Evolutionary conservation across 2,329 filamentous ascomycete genomes (phyloP), one percentile per base, ranked within the genome.

Genomic region (Curvularia eragrostidis): DNA sequence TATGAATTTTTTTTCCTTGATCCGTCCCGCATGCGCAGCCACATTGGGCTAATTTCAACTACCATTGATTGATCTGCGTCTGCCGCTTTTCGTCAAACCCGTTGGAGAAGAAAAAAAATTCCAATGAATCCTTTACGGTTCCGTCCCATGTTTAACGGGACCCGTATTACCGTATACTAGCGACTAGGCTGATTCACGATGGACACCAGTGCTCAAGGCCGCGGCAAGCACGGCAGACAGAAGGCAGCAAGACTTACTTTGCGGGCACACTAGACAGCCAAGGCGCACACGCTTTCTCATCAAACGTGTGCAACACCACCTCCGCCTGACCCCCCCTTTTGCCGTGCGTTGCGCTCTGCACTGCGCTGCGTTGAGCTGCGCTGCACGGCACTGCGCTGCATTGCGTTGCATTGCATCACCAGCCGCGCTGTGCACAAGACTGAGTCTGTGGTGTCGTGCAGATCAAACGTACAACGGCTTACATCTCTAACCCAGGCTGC

Each of bases 11-110:
- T 24, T n/a, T 43, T 26, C 8, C 13, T 18, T 26, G 13, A 21
- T 18, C 23, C 13, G 15, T 43, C 23, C 23, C 41, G 58, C 12
- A 30, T 61, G 55, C 55, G 58, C 61, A 61, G 58, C 58, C 58
- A 56, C 52, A 47, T 26, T 42, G 47, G 53, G 48, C 42, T 42
- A 21, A 61, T 32, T 18, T 34, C 8, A 39, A 15, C 21, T 23
- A 24, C 21, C 32, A 18, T 48, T 36, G 19, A 48, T 13, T 19
- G 15, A 43, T 43, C 41, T 43, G 19, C 41, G 21, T 43, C 21
- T 24, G 41, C 23, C 41, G 41, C 39, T 42, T 42, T 42, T 24
- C 21, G 1, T 42, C 39, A 23, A 15, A 12, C 39, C 39, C 21
- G 39, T 42, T 42, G 39, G 10, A 23, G 21, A n/a, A 43, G 24